Conservation (phyloP, 108 stramenopile genomes). For the Craspedostauros australis region DNA sequence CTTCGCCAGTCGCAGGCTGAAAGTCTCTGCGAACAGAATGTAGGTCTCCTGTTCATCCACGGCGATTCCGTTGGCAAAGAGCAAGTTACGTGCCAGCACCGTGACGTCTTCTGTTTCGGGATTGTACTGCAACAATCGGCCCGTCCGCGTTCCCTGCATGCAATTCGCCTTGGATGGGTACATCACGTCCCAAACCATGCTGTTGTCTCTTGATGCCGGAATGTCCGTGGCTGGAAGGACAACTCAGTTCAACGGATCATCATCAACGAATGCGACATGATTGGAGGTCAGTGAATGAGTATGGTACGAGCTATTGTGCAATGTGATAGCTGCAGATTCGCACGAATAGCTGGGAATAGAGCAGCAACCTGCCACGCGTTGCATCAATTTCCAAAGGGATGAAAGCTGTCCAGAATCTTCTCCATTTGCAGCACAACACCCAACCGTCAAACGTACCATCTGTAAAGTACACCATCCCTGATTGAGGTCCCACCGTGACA, state of each 20-base stretch:
- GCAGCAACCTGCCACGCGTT: no score
- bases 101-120: slow-evolving; percentile 51
- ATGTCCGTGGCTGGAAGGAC: slow-evolving; percentile 41
- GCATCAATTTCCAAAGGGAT: no score
- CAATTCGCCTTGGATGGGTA: slow-evolving; percentile 57
- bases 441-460: slow-evolving; percentile 24
- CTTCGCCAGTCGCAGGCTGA: slow-evolving; percentile 36
- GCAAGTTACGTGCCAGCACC: slow-evolving; percentile 34
- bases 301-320: not conserved
- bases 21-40: slow-evolving; percentile 45
- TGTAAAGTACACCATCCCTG: slow-evolving; percentile 64
- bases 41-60: slow-evolving; percentile 45
- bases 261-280: not conserved
- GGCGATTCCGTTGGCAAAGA: slow-evolving; percentile 69
- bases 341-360: no score
- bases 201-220: slow-evolving; percentile 6
- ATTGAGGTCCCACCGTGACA: slow-evolving; percentile 47
- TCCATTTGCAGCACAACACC: no score
- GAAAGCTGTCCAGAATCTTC: no score
- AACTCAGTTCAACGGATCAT: not conserved
- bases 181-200: slow-evolving; percentile 43
- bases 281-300: not conserved
- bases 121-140: slow-evolving; percentile 57
- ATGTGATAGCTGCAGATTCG: no score
- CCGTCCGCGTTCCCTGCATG: slow-evolving; percentile 36